A percentile compares a stretch with the other conserved stretches of the same genome.
These are phyloP conservation scores for Alnus glutinosa DNA, from an alignment of 306 rosid species.

Conservation along the genomic window DNA sequence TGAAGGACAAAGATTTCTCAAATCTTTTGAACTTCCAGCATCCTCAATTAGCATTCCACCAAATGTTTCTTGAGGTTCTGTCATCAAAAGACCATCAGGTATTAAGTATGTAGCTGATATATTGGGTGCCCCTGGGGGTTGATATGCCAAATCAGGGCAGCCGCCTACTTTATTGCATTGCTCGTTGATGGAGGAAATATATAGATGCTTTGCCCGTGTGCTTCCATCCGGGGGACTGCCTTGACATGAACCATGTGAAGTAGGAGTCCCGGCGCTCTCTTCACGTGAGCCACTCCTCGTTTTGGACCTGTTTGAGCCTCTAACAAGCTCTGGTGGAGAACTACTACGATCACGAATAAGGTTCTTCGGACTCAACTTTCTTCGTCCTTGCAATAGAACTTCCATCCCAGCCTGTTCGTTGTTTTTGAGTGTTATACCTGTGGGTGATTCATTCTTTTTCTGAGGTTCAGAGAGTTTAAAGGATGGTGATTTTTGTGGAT, in stretches of 20 bases:
- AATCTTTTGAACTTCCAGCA: slow-evolving; percentile 79
- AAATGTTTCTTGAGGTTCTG: slow-evolving; percentile 64
- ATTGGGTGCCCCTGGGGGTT: slow-evolving; percentile 30
- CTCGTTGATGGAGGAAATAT: slow-evolving; percentile 40
- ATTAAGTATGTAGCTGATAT: slow-evolving; percentile 30
- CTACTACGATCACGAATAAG: slow-evolving; percentile 34
- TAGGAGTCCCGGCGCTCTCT: slow-evolving; percentile 67
- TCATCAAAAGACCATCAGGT: slow-evolving; percentile 29
- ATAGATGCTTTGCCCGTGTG: slow-evolving; percentile 39
- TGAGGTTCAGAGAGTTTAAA: slow-evolving; percentile 39
- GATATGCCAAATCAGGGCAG: slow-evolving; percentile 52
- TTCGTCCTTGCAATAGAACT: slow-evolving; percentile 46
- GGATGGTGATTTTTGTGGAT: slow-evolving; percentile 38
- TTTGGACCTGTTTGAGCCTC: slow-evolving; percentile 42
- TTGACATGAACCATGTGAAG: slow-evolving; percentile 77
- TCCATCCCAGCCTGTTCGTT: slow-evolving; percentile 35
- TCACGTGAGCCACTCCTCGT: slow-evolving; percentile 67
- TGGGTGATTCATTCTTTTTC: slow-evolving; percentile 46
- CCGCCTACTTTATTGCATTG: slow-evolving; percentile 38
- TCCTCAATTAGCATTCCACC: slow-evolving; percentile 66
- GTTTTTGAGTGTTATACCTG: slow-evolving; percentile 38
- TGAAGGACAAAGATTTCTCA: slow-evolving; percentile 74
- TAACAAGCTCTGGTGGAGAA: slow-evolving; percentile 27
- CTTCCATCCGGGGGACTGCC: slow-evolving; percentile 63
- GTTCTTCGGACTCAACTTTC: slow-evolving; percentile 37